Percentiles rank a stretch among this genome's conserved stretches.
phyloP scores from a whole-genome alignment of 148 eudicot genomes.

The Spergularia marina region DNA sequence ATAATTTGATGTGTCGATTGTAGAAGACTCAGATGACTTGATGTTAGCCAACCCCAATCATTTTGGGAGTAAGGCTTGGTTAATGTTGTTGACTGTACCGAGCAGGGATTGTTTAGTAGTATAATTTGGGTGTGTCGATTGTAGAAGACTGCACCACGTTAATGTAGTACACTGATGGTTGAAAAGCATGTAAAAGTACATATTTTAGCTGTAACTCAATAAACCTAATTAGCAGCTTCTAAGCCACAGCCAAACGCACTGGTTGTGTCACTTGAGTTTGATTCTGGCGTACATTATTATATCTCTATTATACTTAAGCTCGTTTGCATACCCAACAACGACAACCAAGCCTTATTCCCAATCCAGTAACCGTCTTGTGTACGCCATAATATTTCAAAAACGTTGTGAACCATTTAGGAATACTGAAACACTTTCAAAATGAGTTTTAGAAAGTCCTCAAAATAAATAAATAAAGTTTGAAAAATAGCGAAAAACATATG shows the following conservation, averaged over 20 bases:
- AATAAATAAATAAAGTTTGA: too few species aligned
- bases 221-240: neutral
- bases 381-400: too few species aligned
- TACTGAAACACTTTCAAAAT: too few species aligned
- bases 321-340: neutral
- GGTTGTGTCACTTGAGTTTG: neutral
- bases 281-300: neutral
- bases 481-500: too few species aligned
- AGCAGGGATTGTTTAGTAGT: neutral
- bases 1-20: neutral
- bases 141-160: neutral
- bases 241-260: slow-evolving; percentile 7
- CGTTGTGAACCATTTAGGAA: too few species aligned
- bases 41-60: too few species aligned
- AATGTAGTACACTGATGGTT: neutral
- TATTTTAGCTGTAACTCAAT: neutral
- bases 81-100: too few species aligned
- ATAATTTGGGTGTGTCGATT: neutral
- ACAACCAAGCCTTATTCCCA: too few species aligned
- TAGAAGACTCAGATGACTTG: too few species aligned
- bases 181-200: neutral
- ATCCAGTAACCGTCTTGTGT: too few species aligned
- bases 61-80: too few species aligned
- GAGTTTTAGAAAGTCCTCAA: too few species aligned
- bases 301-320: neutral